Conservation (phyloP, 352 stramenopile species). For the Globisporangium canariense region DNA sequence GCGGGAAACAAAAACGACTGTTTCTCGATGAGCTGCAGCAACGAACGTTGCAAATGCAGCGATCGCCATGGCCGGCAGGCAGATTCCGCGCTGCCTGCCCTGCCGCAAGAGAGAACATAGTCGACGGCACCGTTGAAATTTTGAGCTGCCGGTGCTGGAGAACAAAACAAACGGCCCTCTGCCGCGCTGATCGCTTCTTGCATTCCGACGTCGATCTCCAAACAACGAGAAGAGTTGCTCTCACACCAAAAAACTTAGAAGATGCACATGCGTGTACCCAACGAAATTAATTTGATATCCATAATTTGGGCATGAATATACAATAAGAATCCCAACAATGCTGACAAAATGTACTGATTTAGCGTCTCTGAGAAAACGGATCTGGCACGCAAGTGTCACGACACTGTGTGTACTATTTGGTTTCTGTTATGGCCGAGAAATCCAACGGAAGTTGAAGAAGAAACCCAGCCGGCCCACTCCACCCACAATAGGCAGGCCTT, state of each 20-base stretch:
- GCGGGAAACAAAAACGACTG: too few species aligned
- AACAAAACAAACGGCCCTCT: neutral
- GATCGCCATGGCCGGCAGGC: too few species aligned
- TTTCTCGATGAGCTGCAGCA: too few species aligned
- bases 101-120: too few species aligned
- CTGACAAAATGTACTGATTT: neutral
- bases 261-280: neutral
- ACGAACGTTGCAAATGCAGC: too few species aligned
- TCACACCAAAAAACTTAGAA: neutral
- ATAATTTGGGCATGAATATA: neutral
- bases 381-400: neutral
- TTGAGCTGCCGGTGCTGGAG: neutral
- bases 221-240: neutral
- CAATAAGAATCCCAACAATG: neutral
- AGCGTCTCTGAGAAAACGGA: neutral
- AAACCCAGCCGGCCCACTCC: neutral
- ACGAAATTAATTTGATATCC: neutral
- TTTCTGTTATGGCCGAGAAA: neutral
- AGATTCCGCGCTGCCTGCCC: too few species aligned
- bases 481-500: neutral
- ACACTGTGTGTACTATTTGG: neutral
- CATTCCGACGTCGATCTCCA: neutral
- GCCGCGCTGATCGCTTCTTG: neutral
- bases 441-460: neutral
- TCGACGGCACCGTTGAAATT: neutral